Base-by-base conservation (phyloP, 805 yeast genomes). In the Kodamaea jinghongensis region DNA sequence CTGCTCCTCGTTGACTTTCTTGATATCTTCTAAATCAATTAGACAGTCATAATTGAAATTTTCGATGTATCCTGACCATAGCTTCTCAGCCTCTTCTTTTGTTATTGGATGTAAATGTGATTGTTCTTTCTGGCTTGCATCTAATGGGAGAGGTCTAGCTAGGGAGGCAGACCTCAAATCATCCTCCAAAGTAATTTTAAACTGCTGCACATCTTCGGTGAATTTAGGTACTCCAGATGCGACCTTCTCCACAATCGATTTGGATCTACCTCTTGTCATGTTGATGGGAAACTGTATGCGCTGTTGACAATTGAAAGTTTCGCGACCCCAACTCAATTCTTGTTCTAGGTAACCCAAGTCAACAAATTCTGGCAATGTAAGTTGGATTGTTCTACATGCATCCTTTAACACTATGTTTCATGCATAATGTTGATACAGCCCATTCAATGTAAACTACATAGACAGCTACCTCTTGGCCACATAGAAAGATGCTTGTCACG, bases 211-310 rank as follows among this genome's bases (percentile, higher is more conserved):
- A 11, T 57, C 61, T 17, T 68, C 67, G 2, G 56, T 46, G 14
- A 61, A 60, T 2, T 54, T 28, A 14, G 81, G 80, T 7, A 71
- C 67, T 26, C 73, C 76, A 31, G 71, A 58, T 0, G 88, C 88
- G 34, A 82, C 79, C 22, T 66, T 60, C 36, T 78, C 78, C 1
- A 82, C 87, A 44, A 81, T 73, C 2, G 89, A 81, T 43, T 75
- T 73, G 39, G 81, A 71, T 52, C 88, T 66, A 6, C 71, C 67
- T 44, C 80, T 61, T 36, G 65, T 45, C 73, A 67, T 68, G 12
- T 5, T 27, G 31, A 13, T 17, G 11, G 13, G 17, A 28, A 12
- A 13, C 16, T 5, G 15, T n/a, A n/a, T 28, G 14, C 13, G 32
- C 14, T 16, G 31, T 17, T 15, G 11, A 15, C n/a, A 25, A n/a